These are phyloP conservation scores for Aspergillus nidulans DNA, from an alignment of 495 filamentous ascomycete species.

Conservation along the genomic window DNA sequence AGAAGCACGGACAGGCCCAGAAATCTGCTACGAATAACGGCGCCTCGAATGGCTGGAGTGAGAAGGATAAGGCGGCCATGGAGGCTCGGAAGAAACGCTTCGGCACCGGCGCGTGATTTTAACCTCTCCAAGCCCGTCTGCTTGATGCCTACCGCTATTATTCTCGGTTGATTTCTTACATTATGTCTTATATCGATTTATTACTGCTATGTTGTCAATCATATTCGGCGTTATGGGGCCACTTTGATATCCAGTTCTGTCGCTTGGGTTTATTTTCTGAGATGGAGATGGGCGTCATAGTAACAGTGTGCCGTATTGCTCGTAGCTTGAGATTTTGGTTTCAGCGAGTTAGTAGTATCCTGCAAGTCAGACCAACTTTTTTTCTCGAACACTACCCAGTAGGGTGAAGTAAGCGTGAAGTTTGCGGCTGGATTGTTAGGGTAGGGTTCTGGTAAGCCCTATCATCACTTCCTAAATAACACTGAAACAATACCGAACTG, in stretches of 20 bases:
- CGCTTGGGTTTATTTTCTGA: not conserved
- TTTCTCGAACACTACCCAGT: no score
- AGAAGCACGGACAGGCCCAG: slow-evolving; percentile 20
- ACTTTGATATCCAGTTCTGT: slow-evolving; percentile 1
- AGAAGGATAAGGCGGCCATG: slow-evolving; percentile 42
- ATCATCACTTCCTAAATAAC: no score
- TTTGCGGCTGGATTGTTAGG: no score
- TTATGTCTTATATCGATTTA: slow-evolving; percentile 3
- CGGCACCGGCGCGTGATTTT: slow-evolving; percentile 25
- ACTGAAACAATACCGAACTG: no score
- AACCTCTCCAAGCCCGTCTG: not conserved
- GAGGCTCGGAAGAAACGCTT: slow-evolving; percentile 53
- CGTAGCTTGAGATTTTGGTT: not conserved
- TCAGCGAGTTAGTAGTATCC: not conserved
- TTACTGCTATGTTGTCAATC: slow-evolving; percentile 6
- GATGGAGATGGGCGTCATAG: no score
- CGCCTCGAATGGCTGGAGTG: slow-evolving; percentile 24
- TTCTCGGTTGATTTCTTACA: slow-evolving; percentile 4
- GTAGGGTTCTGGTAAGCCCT: no score
- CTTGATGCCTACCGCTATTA: not conserved
- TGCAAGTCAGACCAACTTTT: not conserved
- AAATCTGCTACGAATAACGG: slow-evolving; percentile 17
- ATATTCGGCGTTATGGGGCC: slow-evolving; percentile 8
- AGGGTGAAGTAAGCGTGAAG: no score
- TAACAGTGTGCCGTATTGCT: not conserved